Conservation (phyloP, 2,329 filamentous ascomycete species). For the Ilyonectria mors-panacis region DNA sequence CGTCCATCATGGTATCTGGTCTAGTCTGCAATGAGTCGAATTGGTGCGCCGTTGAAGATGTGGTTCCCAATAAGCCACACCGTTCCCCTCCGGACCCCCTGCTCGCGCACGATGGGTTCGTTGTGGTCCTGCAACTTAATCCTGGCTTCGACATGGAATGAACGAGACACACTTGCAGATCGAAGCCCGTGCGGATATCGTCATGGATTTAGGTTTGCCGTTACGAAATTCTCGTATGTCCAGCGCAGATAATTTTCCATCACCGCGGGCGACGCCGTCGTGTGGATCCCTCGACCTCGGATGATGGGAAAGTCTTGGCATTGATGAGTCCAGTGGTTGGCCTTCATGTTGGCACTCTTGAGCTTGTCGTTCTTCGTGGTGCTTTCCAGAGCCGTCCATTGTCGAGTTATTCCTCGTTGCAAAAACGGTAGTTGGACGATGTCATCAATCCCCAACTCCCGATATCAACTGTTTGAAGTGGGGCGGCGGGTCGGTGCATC, state of each 20-base stretch:
- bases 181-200: background rate
- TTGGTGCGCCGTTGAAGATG: background rate
- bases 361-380: conserved; percentile 44
- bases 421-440: conserved; percentile 81
- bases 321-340: conserved; percentile 7
- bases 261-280: background rate
- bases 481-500: conserved; percentile 84
- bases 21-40: background rate
- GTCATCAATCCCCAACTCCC: conserved; percentile 86
- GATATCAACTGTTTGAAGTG: conserved; percentile 85
- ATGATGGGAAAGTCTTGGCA: conserved; percentile 12
- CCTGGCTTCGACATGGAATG: background rate
- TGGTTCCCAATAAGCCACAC: background rate
- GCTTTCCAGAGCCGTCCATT: conserved; percentile 76
- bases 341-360: background rate
- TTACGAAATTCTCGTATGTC: background rate
- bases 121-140: background rate
- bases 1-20: background rate
- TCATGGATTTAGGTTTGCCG: background rate
- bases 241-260: conserved; percentile 1
- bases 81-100: background rate
- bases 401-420: conserved; percentile 76
- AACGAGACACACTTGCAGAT: background rate
- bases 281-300: conserved; percentile 3
- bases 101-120: background rate